Evolutionary conservation across 768 basidiomycete species (phyloP).

Genomic region (Serendipita sp.): DNA sequence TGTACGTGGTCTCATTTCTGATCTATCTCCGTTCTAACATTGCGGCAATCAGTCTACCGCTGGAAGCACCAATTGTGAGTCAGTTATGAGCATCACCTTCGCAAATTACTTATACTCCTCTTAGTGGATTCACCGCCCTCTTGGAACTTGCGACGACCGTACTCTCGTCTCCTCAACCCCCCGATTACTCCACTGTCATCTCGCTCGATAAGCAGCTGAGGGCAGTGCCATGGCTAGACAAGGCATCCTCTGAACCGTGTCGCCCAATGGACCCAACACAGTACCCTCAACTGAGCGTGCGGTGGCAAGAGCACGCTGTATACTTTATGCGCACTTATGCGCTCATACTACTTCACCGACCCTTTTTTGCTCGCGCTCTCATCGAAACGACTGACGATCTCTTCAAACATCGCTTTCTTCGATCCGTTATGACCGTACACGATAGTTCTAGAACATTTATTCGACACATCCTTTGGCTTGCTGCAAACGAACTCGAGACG

Average conservation of each 20-base stretch:
- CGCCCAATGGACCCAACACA: not conserved
- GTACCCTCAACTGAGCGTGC: not conserved
- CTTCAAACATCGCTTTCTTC: conserved; percentile 5
- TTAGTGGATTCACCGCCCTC: not conserved
- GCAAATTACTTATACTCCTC: not conserved
- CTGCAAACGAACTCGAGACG: not conserved
- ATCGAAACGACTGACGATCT: not conserved
- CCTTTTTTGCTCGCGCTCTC: conserved; percentile 3
- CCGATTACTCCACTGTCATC: not conserved
- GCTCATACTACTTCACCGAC: conserved; percentile 2
- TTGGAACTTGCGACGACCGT: not conserved
- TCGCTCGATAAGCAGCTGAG: not conserved
- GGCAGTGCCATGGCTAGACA: not conserved
- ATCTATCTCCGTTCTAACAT: not conserved
- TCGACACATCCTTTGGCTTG: not conserved
- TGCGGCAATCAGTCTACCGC: not conserved
- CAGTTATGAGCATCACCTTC: not conserved
- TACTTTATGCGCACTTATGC: not conserved
- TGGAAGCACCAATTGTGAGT: conserved; percentile 1
- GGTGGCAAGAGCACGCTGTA: not conserved
- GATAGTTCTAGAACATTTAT: not conserved
- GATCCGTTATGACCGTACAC: conserved; percentile 3
- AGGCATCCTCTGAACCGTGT: not conserved
- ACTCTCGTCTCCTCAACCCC: not conserved
- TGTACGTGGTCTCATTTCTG: not conserved